Evolutionary conservation across 352 stramenopile species (phyloP), one percentile per base, ranked within the genome.

Genomic region (Pythium brachiatum): DNA sequence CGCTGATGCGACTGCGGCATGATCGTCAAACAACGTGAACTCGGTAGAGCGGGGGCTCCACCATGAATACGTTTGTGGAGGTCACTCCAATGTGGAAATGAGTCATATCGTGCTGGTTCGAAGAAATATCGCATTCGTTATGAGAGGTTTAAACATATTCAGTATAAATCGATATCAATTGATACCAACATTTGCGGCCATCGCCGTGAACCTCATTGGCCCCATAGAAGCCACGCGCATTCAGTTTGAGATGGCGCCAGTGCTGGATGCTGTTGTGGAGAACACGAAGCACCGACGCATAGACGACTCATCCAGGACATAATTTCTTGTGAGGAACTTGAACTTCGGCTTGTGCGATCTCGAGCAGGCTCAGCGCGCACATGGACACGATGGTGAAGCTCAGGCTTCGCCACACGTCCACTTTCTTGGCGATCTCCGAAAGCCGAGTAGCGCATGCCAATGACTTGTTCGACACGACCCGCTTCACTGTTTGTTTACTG

Each of bases 301-400:
- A 27, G 57, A 83, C 15, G 71, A 89, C 72, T 95, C 23, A 76
- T 93, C 55, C 86, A 95, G 48, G 81, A 73, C 56, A 88, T 34
- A 9, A 34, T 5, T 27, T 47, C 9, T 27, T 48, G 21, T 20
- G 41, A 48, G 41, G 26, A 6, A 29, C 20, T 48, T 26, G 41
- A 0, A n/a, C 21, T 2, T 48, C 41, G n/a, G 26, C 41, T 48
- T 55, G 31, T n/a, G 57, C 29, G 12, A 73, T 32, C 36, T 78
- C 70, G 3, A 62, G 36, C 16, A 70, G 27, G 18, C 44, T 69
- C 5, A 81, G 32, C 21, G 78, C 60, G 36, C 69, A 75, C 6
- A 52, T 66, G 2, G 62, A 68, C 0, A 46, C 56, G 38, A 76
- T 72, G 21, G 73, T 73, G 25, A 53, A 57, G 50, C 67, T 69